Percentiles rank a stretch among this genome's conserved stretches.
phyloP scores from a whole-genome alignment of 2,329 filamentous ascomycete genomes.

The Trichophyton rubrum region DNA sequence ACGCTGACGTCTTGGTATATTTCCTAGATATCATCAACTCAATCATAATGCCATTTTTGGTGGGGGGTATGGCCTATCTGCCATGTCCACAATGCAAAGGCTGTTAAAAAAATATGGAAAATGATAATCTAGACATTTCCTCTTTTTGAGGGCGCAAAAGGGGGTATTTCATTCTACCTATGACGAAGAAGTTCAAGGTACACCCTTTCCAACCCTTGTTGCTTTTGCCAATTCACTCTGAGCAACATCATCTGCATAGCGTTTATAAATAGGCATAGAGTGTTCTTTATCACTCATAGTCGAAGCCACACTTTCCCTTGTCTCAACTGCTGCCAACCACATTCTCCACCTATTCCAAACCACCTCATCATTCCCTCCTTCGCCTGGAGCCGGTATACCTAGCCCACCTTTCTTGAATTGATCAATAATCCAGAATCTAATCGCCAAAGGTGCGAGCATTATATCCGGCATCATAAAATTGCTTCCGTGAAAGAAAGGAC shows the following conservation, averaged over 20 bases:
- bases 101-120: slow-evolving; percentile 59
- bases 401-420: slow-evolving; percentile 51
- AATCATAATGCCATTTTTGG: slow-evolving; percentile 84
- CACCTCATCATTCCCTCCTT: slow-evolving; percentile 41
- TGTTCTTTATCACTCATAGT: slow-evolving; percentile 56
- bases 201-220: slow-evolving; percentile 47
- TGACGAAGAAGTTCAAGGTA: slow-evolving; percentile 21
- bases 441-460: slow-evolving; percentile 59
- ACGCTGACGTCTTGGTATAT: not conserved
- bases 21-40: slow-evolving; percentile 64
- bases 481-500: slow-evolving; percentile 56
- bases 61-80: slow-evolving; percentile 61
- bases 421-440: slow-evolving; percentile 60
- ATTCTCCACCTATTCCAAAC: slow-evolving; percentile 53
- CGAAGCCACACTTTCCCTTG: slow-evolving; percentile 50
- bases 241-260: slow-evolving; percentile 54
- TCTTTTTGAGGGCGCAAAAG: not conserved
- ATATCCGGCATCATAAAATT: slow-evolving; percentile 57
- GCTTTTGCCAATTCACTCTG: slow-evolving; percentile 44
- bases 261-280: slow-evolving; percentile 56
- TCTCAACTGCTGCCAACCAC: slow-evolving; percentile 50
- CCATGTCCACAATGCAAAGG: slow-evolving; percentile 65
- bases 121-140: slow-evolving; percentile 19
- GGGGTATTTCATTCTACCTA: too few relatives aligned
- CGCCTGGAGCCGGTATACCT: slow-evolving; percentile 37